phyloP scores from a whole-genome alignment of 148 eudicot genomes.

The Silene uniflora region DNA sequence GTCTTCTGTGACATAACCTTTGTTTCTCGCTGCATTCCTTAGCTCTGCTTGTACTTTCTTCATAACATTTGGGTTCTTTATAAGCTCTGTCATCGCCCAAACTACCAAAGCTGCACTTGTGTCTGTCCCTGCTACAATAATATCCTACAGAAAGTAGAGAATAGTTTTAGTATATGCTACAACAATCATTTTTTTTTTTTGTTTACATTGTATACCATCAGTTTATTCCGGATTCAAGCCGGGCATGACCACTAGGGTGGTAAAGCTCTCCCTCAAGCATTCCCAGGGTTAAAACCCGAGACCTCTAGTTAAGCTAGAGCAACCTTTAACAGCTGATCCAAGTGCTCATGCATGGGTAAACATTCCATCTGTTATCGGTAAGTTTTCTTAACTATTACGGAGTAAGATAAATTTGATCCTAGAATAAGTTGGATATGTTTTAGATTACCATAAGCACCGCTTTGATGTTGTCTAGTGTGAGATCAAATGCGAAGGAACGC shows the following conservation, averaged over 20 bases:
- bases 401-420: not conserved
- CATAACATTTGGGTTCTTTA: conserved; percentile 29
- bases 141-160: conserved; percentile 7
- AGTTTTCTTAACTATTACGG: not conserved
- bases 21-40: not conserved
- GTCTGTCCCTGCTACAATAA: conserved; percentile 36
- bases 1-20: conserved; percentile 16
- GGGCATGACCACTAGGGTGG: no score
- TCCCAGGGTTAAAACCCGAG: no score
- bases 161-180: not conserved
- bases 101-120: conserved; percentile 25
- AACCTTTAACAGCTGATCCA: no score
- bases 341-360: not conserved
- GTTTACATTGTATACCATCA: no score
- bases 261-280: no score
- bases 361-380: not conserved
- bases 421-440: not conserved
- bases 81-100: conserved; percentile 40
- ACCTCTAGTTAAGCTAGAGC: no score
- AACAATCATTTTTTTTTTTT: not conserved
- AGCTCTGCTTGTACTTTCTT: conserved; percentile 35
- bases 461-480: conserved; percentile 16
- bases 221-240: no score
- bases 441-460: conserved; percentile 20
- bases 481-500: not conserved